phyloP scores from a whole-genome alignment of 441 rosid species.

The Pelargonium myrrhifolium region DNA sequence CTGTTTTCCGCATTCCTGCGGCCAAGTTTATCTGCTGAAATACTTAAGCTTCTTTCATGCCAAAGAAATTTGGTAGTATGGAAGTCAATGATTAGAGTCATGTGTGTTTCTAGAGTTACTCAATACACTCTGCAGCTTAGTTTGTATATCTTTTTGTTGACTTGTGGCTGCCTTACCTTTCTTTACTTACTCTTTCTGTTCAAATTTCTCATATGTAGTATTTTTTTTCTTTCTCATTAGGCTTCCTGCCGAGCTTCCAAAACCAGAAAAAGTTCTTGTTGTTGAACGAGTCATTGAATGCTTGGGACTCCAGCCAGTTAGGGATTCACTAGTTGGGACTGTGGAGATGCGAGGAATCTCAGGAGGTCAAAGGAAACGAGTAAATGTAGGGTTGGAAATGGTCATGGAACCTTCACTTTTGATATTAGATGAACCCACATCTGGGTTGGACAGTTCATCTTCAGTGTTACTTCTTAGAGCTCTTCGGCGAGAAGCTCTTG shows the following conservation, averaged over 20 bases:
- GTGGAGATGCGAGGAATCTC: constrained; percentile 95
- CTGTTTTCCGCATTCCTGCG: constrained; percentile 7
- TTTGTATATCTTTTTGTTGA: neutral
- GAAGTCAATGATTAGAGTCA: neutral
- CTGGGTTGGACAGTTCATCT: constrained; percentile 96
- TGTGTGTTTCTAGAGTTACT: constrained; percentile 1
- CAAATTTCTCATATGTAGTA: constrained; percentile 4
- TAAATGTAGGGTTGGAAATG: constrained; percentile 97
- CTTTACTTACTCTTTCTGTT: constrained; percentile 4
- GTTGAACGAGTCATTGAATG: constrained; percentile 91
- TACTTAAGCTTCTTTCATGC: neutral
- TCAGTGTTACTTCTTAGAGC: constrained; percentile 86
- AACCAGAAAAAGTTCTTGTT: constrained; percentile 74
- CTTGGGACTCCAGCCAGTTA: constrained; percentile 65
- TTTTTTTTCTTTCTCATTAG: constrained; percentile 30
- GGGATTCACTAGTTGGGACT: constrained; percentile 89
- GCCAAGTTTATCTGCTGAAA: constrained; percentile 1
- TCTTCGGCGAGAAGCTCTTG: constrained; percentile 96
- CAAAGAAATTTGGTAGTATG: neutral
- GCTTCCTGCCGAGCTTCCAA: constrained; percentile 64
- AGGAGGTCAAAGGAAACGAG: constrained; percentile 96
- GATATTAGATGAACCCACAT: constrained; percentile 95
- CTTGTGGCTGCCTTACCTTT: neutral
- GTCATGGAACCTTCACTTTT: constrained; percentile 99
- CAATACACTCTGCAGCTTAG: neutral